Conservation (phyloP, 2,329 filamentous ascomycete genomes). For the Apiospora rasikravindrae region DNA sequence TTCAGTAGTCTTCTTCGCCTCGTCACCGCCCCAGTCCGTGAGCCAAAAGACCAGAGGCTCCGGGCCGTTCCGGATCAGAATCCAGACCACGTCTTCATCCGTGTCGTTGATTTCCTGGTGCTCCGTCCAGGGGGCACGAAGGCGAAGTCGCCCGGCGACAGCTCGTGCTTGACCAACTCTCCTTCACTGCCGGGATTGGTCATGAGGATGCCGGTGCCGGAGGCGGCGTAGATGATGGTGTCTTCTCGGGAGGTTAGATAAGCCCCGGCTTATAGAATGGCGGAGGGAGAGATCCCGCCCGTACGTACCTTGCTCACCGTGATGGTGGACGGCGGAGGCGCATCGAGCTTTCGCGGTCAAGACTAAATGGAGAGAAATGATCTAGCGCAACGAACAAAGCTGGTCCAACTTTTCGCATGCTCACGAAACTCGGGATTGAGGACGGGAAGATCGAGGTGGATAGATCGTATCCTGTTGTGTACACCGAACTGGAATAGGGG, state of each 20-base stretch:
- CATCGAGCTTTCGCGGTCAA: constrained; percentile 68
- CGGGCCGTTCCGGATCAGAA: constrained; percentile 67
- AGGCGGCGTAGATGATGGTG: constrained; percentile 70
- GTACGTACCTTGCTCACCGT: constrained; percentile 67
- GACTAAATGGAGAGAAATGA: constrained; percentile 44
- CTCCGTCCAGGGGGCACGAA: constrained; percentile 73
- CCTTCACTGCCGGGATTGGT: constrained; percentile 59
- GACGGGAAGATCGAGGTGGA: neutral
- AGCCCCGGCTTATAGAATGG: no score
- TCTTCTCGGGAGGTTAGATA: constrained; percentile 50
- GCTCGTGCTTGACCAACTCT: constrained; percentile 57
- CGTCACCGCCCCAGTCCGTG: constrained; percentile 63
- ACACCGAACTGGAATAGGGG: neutral
- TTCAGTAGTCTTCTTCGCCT: constrained; percentile 33
- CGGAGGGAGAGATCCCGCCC: no score
- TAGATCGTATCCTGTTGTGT: neutral
- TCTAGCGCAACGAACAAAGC: constrained; percentile 6
- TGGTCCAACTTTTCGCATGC: no score
- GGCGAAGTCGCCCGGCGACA: constrained; percentile 71
- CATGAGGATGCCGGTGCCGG: constrained; percentile 65
- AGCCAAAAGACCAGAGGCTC: constrained; percentile 67
- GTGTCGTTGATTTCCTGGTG: constrained; percentile 73
- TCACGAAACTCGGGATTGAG: no score
- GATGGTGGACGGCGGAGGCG: constrained; percentile 68
- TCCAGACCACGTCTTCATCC: constrained; percentile 64